Evolutionary conservation across 2,329 filamentous ascomycete species (phyloP), one percentile per base, ranked within the genome.

Genomic region (Ceratocystiopsis brevicomis): DNA sequence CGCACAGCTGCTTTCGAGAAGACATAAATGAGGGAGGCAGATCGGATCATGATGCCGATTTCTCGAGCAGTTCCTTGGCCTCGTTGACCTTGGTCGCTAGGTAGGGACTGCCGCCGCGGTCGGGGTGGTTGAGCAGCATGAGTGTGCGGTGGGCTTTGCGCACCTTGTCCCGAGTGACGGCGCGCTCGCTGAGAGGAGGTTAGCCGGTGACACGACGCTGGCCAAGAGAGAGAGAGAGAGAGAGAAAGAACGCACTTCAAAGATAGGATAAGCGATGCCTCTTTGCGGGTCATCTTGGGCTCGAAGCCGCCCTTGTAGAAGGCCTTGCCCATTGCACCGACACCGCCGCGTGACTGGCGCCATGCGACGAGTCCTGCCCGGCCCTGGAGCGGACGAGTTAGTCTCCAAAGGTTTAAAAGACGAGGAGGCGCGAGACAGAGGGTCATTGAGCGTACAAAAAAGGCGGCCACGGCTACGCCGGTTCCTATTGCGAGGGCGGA

Each of bases 261-360:
- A 51, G 90, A 82, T 40, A 98, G 66, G 48, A 98, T 95, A 53
- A 98, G 65, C 5, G 86, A 72, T 18, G 90, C 90, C 64, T 98
- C 90, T 59, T 81, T 78, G 60, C 81, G 76, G 60, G 77, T 95
- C 88, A 98, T 98, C 62, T 81, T 82, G 47, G 77, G 69, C 66
- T 98, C 90, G 58, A 98, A 98, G n/a, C 90, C 90, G 52, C 90
- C 90, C 64, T 96, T 98, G 71, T 95, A 96, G 58, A 86, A 98
- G 37, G 86, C 78, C 61, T 87, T 86, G 54, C 90, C 90, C 53
- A 94, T 66, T 34, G 81, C 78, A 51, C 81, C 81, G 40, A 82
- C 69, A 50, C 79, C 79, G 49, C 82, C 81, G 49, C 81, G 73
- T 47, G 81, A 93, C 55, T 84, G 76, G 50, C 87, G 78, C 61